Percentiles rank a stretch among this genome's conserved stretches.
Evolutionary conservation across 306 rosid species (phyloP).

Genomic region (Psophocarpus tetragonolobus): DNA sequence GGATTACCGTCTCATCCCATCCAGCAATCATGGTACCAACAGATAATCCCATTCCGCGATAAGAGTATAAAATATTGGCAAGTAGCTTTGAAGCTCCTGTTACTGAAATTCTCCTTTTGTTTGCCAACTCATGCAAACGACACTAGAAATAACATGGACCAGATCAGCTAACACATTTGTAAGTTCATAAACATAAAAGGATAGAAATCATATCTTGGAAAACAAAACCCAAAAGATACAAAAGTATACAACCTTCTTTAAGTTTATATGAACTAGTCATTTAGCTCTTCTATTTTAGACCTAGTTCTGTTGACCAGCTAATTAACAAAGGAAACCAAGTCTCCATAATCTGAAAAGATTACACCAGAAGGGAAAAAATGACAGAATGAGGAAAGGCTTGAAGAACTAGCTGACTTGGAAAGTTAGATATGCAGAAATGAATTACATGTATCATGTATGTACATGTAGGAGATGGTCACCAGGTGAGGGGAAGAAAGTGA

Average conservation of each 20-base stretch:
- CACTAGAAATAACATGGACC: conserved; percentile 50
- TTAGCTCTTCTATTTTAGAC: conserved; percentile 6
- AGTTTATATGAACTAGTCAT: neutral
- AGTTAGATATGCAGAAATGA: neutral
- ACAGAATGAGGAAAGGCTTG: neutral
- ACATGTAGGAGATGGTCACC: neutral
- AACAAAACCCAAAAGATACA: neutral
- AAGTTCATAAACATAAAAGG: neutral
- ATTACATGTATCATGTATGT: neutral
- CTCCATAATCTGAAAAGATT: neutral
- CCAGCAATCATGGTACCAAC: conserved; percentile 99
- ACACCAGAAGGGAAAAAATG: neutral
- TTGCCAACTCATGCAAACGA: conserved; percentile 87
- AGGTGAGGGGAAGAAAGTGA: neutral
- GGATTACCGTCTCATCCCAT: conserved; percentile 95
- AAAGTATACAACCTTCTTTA: neutral
- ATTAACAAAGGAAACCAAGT: neutral
- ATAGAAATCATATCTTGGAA: neutral
- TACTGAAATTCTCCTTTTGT: conserved; percentile 90
- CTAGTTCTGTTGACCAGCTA: neutral
- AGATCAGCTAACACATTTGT: conserved; percentile 24
- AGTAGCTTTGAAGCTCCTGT: conserved; percentile 95
- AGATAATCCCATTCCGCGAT: conserved; percentile 96
- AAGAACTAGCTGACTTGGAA: neutral
- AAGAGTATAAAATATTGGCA: conserved; percentile 94